Evolutionary conservation across 148 eudicot species (phyloP).

Genomic region (Pouteria glomerata): DNA sequence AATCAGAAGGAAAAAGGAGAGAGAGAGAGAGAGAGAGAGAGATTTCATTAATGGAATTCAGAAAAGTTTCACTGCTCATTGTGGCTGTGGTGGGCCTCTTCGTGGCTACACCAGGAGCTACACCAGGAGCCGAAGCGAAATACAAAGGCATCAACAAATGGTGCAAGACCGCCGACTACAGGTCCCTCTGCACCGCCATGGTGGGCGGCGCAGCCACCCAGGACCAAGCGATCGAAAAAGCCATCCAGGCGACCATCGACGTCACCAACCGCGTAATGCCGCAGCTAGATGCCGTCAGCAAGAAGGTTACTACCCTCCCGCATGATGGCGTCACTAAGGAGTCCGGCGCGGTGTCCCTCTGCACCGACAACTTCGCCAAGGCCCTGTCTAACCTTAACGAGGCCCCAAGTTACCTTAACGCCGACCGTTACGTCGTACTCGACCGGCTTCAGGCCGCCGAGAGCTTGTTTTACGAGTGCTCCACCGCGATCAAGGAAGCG

Average conservation of each 20-base stretch:
- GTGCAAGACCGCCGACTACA: slow-evolving; percentile 14
- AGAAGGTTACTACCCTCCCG: background rate
- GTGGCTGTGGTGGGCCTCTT: background rate
- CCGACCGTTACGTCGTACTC: background rate
- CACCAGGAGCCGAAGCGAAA: background rate
- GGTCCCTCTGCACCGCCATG: slow-evolving; percentile 1
- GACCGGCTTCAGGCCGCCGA: slow-evolving; percentile 6
- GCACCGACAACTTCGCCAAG: background rate
- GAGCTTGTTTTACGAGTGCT: background rate
- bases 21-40: background rate
- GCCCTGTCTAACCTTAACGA: background rate
- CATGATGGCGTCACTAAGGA: background rate
- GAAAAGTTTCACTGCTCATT: background rate
- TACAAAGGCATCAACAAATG: slow-evolving; percentile 6
- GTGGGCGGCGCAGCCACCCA: background rate
- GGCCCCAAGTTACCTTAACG: background rate
- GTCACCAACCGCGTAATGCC: background rate
- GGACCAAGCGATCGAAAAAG: background rate
- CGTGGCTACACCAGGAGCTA: too few relatives aligned
- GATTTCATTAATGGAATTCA: background rate
- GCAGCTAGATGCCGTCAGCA: background rate
- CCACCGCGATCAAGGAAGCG: background rate
- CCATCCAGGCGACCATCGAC: background rate
- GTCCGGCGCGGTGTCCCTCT: background rate
- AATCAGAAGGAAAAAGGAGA: background rate